A percentile compares a stretch with the other conserved stretches of the same genome.
Conservation (phyloP, 805 yeast genomes). For the Starmerella scarabaei region DNA sequence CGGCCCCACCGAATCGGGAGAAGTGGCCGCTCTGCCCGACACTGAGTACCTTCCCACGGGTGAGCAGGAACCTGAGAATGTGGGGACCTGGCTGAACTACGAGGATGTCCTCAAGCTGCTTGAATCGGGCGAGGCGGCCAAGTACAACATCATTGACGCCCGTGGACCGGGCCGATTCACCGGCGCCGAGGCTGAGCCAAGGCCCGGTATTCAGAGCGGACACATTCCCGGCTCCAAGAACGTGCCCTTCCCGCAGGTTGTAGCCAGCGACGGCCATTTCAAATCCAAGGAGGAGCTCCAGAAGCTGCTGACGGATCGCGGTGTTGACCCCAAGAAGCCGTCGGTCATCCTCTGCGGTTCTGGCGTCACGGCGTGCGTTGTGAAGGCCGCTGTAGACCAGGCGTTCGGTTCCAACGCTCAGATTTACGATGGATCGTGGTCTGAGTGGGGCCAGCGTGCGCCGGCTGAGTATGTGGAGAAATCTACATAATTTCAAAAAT, state of each 20-base stretch:
- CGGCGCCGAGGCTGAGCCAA: constrained; percentile 76
- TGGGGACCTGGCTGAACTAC: constrained; percentile 31
- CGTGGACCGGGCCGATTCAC: constrained; percentile 61
- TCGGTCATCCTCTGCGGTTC: constrained; percentile 88
- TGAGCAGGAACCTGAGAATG: constrained; percentile 17
- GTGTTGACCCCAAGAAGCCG: constrained; percentile 38
- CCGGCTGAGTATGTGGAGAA: constrained; percentile 33
- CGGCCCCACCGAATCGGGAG: constrained; percentile 34
- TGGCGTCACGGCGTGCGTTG: constrained; percentile 87
- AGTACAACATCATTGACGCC: constrained; percentile 63
- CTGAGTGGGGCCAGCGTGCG: constrained; percentile 72
- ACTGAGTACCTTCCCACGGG: constrained; percentile 20
- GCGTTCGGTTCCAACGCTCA: constrained; percentile 35
- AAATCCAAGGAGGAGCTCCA: constrained; percentile 36
- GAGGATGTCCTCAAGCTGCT: constrained; percentile 57
- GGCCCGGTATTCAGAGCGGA: constrained; percentile 79
- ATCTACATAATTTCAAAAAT: too few species aligned
- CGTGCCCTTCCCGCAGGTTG: constrained; percentile 56
- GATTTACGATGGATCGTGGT: constrained; percentile 58
- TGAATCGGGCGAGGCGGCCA: constrained; percentile 26
- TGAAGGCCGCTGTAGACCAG: constrained; percentile 59
- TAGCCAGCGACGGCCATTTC: constrained; percentile 37
- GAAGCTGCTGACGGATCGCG: constrained; percentile 35
- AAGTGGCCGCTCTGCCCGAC: constrained; percentile 13
- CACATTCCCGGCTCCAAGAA: constrained; percentile 74